phyloP scores from a whole-genome alignment of 2,329 filamentous ascomycete species.

The Hypoxylon sp. region DNA sequence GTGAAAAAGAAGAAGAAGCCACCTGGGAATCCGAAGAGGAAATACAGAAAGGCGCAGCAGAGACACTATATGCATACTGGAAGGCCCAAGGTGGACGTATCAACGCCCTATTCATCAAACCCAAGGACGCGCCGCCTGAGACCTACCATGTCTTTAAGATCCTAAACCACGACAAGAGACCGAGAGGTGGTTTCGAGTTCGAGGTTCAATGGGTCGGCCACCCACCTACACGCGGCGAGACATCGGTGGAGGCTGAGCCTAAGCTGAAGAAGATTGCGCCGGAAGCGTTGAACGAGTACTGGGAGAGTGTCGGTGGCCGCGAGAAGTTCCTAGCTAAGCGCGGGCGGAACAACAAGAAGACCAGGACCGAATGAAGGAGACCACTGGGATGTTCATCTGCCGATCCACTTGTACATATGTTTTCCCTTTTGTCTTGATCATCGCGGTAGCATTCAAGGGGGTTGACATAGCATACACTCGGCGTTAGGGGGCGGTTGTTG shows the following conservation, averaged over 20 bases:
- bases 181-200: conserved; percentile 51
- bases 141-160: conserved; percentile 53
- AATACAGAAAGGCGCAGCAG: conserved; percentile 55
- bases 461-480: conserved; percentile 33
- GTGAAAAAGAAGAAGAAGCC: conserved; percentile 48
- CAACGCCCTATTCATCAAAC: conserved; percentile 51
- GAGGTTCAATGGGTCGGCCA: conserved; percentile 57
- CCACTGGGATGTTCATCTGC: neutral
- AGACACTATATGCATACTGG: conserved; percentile 56
- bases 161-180: conserved; percentile 50
- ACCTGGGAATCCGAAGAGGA: conserved; percentile 56
- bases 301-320: conserved; percentile 52
- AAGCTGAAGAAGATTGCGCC: conserved; percentile 52
- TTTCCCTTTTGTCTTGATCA: conserved; percentile 8
- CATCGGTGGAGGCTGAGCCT: conserved; percentile 51
- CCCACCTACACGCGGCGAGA: conserved; percentile 49
- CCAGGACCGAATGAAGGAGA: conserved; percentile 18
- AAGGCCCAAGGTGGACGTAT: conserved; percentile 52
- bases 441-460: conserved; percentile 22
- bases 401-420: conserved; percentile 32
- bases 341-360: conserved; percentile 52
- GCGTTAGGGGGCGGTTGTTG: conserved; percentile 26
- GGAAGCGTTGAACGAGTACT: conserved; percentile 50
- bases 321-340: conserved; percentile 49
- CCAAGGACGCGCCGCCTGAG: conserved; percentile 48